These are phyloP conservation scores for Guadua angustifolia DNA, from an alignment of 176 grass and related monocot genomes.

Conservation along the genomic window DNA sequence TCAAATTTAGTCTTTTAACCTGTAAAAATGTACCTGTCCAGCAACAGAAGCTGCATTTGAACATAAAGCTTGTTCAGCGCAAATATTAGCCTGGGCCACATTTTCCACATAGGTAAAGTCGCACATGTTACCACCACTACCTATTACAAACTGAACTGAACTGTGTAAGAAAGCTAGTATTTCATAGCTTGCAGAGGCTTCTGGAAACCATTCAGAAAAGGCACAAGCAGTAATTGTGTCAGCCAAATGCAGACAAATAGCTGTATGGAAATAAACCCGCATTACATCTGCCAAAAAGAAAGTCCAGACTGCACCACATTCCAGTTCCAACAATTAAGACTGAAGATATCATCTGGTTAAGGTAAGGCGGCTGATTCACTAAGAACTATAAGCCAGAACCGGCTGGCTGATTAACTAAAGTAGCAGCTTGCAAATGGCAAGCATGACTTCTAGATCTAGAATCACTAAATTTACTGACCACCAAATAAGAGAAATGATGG, in stretches of 20 bases:
- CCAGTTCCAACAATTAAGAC: not conserved
- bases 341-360: not conserved
- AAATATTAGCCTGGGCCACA: constrained; percentile 73
- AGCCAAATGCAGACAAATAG: not conserved
- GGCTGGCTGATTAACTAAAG: not conserved
- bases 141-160: constrained; percentile 74
- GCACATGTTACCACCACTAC: constrained; percentile 60
- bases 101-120: constrained; percentile 81
- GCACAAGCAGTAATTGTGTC: constrained; percentile 1
- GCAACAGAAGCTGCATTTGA: constrained; percentile 54
- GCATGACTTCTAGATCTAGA: constrained; percentile 10
- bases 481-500: constrained; percentile 19
- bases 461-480: not conserved
- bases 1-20: constrained; percentile 18
- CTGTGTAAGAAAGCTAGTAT: constrained; percentile 33
- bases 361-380: not conserved
- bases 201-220: constrained; percentile 22
- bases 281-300: constrained; percentile 1
- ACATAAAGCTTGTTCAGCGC: constrained; percentile 64
- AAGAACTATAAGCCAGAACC: not conserved
- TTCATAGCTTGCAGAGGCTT: constrained; percentile 24
- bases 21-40: constrained; percentile 63
- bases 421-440: constrained; percentile 10
- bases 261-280: not conserved
- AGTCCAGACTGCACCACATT: not conserved